phyloP scores from a whole-genome alignment of 495 filamentous ascomycete genomes.

The Hamigera avellanea region DNA sequence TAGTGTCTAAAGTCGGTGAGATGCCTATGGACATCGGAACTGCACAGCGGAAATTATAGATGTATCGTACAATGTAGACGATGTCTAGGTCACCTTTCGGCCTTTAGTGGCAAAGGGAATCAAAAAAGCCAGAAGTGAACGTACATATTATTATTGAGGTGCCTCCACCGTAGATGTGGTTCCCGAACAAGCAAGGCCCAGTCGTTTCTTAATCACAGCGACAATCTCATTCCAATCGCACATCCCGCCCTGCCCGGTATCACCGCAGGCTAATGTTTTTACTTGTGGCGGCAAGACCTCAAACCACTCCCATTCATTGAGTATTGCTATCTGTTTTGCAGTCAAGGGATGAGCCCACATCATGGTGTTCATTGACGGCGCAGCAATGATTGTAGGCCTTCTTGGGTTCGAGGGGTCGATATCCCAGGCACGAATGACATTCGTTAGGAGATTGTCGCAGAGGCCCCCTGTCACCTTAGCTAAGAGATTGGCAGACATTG shows the following conservation, averaged over 20 bases:
- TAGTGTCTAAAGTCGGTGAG: too few relatives aligned
- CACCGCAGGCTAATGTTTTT: conserved; percentile 71
- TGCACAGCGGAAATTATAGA: too few relatives aligned
- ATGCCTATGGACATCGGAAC: too few relatives aligned
- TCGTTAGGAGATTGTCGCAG: conserved; percentile 42
- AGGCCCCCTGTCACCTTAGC: not conserved
- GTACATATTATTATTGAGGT: too few relatives aligned
- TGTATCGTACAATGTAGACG: too few relatives aligned
- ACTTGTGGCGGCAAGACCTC: conserved; percentile 53
- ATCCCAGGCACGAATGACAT: conserved; percentile 80
- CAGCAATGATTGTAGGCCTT: conserved; percentile 51
- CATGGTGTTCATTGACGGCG: conserved; percentile 60
- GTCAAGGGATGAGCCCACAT: conserved; percentile 75
- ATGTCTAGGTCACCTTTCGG: too few relatives aligned
- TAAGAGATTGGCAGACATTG: conserved; percentile 12
- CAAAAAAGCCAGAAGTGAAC: too few relatives aligned
- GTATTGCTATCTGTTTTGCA: conserved; percentile 42
- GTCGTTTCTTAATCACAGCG: conserved; percentile 24
- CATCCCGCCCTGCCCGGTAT: conserved; percentile 68
- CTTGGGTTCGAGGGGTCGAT: not conserved
- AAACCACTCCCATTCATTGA: conserved; percentile 59
- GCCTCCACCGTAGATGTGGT: too few relatives aligned
- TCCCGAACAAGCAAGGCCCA: not conserved
- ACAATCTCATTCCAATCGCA: conserved; percentile 65
- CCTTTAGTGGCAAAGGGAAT: too few relatives aligned